Percentiles rank a stretch among this genome's conserved stretches.
phyloP scores from a whole-genome alignment of 139 green algal species.

The Mychonastes homosphaera region DNA sequence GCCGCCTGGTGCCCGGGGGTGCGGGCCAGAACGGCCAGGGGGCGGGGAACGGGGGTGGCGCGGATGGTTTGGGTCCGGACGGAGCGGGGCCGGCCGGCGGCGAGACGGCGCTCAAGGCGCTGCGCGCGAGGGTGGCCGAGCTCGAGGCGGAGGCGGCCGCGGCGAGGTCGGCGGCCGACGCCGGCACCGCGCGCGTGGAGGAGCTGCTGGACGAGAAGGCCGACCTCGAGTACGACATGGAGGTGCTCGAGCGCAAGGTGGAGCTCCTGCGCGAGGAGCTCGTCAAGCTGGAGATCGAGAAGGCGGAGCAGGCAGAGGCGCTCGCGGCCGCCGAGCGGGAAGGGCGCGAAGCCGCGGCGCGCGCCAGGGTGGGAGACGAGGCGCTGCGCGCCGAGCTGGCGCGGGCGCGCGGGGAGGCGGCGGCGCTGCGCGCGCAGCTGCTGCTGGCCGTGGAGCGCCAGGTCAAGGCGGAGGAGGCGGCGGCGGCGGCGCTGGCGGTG shows the following conservation, averaged over 20 bases:
- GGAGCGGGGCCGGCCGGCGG: no score
- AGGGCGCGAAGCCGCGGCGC: background rate
- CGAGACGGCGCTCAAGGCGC: constrained; percentile 4
- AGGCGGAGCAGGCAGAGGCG: constrained; percentile 22
- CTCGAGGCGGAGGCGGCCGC: background rate
- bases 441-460: background rate
- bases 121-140: background rate
- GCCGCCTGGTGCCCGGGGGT: no score
- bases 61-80: no score
- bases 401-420: background rate
- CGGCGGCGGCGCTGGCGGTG: no score
- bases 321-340: constrained; percentile 32
- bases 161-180: background rate
- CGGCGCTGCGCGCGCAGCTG: background rate
- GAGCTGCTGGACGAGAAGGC: constrained; percentile 18
- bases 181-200: constrained; percentile 3
- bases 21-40: no score
- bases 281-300: constrained; percentile 16
- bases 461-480: background rate
- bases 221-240: constrained; percentile 15
- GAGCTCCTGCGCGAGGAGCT: constrained; percentile 23
- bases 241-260: constrained; percentile 20
- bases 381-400: background rate
- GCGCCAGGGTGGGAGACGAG: background rate
- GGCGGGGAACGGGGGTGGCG: no score